phyloP scores from a whole-genome alignment of 495 filamentous ascomycete species.

The Penicillium samsonianum region DNA sequence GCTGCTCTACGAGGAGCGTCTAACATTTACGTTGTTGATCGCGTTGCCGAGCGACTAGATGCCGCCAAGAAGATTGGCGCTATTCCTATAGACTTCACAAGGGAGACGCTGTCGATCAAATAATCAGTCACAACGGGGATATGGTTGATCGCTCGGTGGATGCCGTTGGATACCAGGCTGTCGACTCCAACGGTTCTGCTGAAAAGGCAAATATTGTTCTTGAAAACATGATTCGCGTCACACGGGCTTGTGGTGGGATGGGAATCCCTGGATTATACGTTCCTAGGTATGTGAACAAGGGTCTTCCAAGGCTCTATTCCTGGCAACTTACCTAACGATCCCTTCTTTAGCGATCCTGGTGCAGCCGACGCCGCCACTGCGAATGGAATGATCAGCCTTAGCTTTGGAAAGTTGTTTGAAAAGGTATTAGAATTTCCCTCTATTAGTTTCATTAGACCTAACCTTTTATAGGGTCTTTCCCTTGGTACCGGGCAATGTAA shows the following conservation, averaged over 20 bases:
- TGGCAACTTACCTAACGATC: background rate
- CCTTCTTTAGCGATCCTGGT: conserved; percentile 37
- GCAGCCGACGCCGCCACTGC: conserved; percentile 46
- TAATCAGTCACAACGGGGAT: conserved; percentile 35
- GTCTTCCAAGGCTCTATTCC: background rate
- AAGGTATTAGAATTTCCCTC: conserved; percentile 40
- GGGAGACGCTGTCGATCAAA: conserved; percentile 41
- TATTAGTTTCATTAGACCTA: background rate
- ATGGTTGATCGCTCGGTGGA: conserved; percentile 57
- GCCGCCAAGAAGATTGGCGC: conserved; percentile 55
- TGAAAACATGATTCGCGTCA: conserved; percentile 50
- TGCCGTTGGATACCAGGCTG: conserved; percentile 57
- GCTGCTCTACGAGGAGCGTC: conserved; percentile 54
- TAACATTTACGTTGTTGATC: conserved; percentile 56
- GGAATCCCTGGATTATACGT: conserved; percentile 50
- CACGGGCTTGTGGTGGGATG: conserved; percentile 48
- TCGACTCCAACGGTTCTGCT: conserved; percentile 40
- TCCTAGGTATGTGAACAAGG: conserved; percentile 26
- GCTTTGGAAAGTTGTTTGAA: conserved; percentile 62
- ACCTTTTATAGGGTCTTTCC: conserved; percentile 40
- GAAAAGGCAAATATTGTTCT: conserved; percentile 48
- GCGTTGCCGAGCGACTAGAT: conserved; percentile 51
- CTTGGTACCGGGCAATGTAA: conserved; percentile 60
- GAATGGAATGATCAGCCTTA: conserved; percentile 57
- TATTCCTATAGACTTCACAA: conserved; percentile 42